Base-by-base conservation (phyloP, 2,329 filamentous ascomycete species). In the Sporothrix euskadiensis region DNA sequence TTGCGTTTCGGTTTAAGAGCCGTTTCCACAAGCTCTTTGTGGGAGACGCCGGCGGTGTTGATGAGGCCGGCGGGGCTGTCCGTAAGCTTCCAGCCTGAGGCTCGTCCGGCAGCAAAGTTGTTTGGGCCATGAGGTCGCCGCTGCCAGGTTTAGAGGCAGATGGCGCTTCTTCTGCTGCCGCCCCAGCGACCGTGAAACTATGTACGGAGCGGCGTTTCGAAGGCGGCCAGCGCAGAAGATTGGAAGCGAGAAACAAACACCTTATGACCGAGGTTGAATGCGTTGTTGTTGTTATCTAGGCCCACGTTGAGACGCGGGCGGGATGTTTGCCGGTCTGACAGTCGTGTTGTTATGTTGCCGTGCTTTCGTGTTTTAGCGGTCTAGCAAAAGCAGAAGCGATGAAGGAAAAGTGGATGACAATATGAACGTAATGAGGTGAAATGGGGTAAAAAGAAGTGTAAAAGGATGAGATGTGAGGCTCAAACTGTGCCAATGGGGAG, bases 11-110 rank as follows among this genome's bases (percentile, higher is more conserved):
- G 41, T 66, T 66, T 16, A 78, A 35, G 0, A 77, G 9, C 4
- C 72, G 69, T 52, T 75, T 75, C 74, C 74, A 77, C 9, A 76
- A 9, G 72, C 75, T 75, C 52, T 73, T 76, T 66, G 74, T 66
- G 77, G 80, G 73, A 77, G 80, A 74, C 10, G 71, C 22, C 32
- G 75, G 52, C 3, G 30, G n/a, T 9, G 69, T 57, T 70, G 77
- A 54, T 61, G 78, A 72, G 56, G 65, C 69, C 47, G 75, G 69
- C 66, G 74, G 75, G 56, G 74, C 74, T 41, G 74, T 73, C 54
- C 19, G 61, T 16, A 7, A 39, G 44, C 39, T 44, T 12, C 19
- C 56, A 59, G 71, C 71, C 26, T 66, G 54, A 35, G 52, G 71
- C 61, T 57, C 72, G n/a, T 56, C 57, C 44, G 65, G 63, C 66